These are phyloP conservation scores for Volutella citrinella DNA, from an alignment of 2,329 filamentous ascomycete species.

Conservation along the genomic window DNA sequence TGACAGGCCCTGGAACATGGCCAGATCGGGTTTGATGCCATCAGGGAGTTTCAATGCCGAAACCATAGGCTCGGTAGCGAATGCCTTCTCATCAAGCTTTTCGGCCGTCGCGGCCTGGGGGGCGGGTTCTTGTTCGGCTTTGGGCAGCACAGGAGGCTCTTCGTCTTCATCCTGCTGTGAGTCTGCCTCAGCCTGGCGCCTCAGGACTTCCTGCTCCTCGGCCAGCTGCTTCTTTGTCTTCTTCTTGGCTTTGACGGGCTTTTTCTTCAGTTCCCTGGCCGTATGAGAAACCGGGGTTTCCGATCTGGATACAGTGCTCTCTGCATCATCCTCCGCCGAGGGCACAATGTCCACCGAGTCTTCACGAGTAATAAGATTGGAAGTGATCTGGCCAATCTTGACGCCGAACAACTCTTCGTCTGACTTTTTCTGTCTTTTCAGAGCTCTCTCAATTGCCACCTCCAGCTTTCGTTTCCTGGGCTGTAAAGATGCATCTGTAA, in stretches of 20 bases:
- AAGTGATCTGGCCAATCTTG: constrained; percentile 51
- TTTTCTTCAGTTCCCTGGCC: constrained; percentile 56
- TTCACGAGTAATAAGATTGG: constrained; percentile 44
- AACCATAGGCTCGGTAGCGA: constrained; percentile 44
- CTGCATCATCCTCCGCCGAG: constrained; percentile 45
- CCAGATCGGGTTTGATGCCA: constrained; percentile 44
- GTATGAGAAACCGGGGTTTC: constrained; percentile 42
- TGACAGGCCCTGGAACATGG: constrained; percentile 41
- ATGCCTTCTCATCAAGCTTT: constrained; percentile 43
- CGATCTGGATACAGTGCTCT: constrained; percentile 41
- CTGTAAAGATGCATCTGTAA: constrained; percentile 51
- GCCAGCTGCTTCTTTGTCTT: constrained; percentile 76
- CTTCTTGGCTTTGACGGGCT: constrained; percentile 59
- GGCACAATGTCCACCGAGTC: constrained; percentile 50
- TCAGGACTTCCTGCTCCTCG: constrained; percentile 63
- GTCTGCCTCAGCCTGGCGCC: constrained; percentile 51
- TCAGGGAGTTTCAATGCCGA: constrained; percentile 45
- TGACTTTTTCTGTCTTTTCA: constrained; percentile 77
- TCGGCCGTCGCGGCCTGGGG: constrained; percentile 48
- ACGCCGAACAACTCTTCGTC: constrained; percentile 77
- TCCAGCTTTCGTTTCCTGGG: constrained; percentile 73
- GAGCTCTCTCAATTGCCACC: constrained; percentile 60
- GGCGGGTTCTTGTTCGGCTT: constrained; percentile 23
- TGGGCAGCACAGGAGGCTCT: constrained; percentile 4
- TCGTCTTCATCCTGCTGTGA: constrained; percentile 38